phyloP scores from a whole-genome alignment of 441 rosid genomes.

The Brassica hybrid region DNA sequence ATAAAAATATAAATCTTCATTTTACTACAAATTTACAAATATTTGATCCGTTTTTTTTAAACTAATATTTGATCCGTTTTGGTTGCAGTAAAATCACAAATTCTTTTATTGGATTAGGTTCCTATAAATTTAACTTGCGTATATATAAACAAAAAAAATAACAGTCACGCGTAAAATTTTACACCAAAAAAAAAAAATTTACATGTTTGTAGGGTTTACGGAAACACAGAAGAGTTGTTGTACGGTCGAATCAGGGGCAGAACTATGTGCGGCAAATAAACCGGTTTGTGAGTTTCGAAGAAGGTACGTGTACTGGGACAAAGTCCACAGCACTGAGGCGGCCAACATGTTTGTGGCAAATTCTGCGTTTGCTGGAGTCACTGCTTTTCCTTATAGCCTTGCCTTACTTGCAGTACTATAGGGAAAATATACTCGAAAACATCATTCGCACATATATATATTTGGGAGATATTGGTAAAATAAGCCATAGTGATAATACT shows the following conservation, averaged over 20 bases:
- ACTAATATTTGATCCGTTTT: not conserved
- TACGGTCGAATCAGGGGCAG: slow-evolving; percentile 34
- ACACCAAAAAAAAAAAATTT: too few species aligned
- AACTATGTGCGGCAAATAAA: slow-evolving; percentile 39
- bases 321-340: slow-evolving; percentile 61
- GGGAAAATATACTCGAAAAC: not conserved
- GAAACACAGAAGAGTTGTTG: slow-evolving; percentile 51
- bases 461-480: not conserved
- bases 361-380: slow-evolving; percentile 35
- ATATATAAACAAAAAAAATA: not conserved
- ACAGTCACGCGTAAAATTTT: not conserved
- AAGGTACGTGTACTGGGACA: slow-evolving; percentile 56
- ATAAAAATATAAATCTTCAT: not conserved
- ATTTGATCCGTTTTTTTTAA: not conserved
- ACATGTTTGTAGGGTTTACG: slow-evolving; percentile 50
- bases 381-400: slow-evolving; percentile 42
- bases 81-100: not conserved
- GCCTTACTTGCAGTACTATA: slow-evolving; percentile 20
- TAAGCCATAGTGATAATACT: too few species aligned
- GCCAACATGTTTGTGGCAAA: slow-evolving; percentile 39
- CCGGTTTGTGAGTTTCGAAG: slow-evolving; percentile 46
- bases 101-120: not conserved
- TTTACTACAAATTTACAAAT: not conserved
- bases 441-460: not conserved
- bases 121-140: not conserved